Evolutionary conservation across 2,329 filamentous ascomycete genomes (phyloP), one percentile per base, ranked within the genome.

Genomic region (Zelopaecilomyces penicillatus): DNA sequence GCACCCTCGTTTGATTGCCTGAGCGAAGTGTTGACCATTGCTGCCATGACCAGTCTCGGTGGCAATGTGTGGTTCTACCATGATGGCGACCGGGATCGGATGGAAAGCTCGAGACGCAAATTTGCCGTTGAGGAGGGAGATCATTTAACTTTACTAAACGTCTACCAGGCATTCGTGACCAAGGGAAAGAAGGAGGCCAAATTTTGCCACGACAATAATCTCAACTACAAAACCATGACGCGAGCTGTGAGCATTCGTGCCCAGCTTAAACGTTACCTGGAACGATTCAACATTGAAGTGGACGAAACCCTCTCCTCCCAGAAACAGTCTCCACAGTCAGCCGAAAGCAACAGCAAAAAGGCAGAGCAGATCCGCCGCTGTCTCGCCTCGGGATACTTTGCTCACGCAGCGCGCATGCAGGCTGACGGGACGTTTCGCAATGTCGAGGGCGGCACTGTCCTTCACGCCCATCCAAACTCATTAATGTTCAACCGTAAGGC

Each of bases 401-500:
- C 89, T 1, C 88, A 97, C 62, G 90, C 88, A 4, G 93, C 93
- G 37, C 82, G 83, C 59, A 96, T 97, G 90, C 87, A 94, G 63
- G 76, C 87, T 0, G 91, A 97, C 68, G 93, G 93, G 10, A 90
- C 80, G 4, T 96, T 95, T 62, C 80, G 78, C 54, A 91, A 87
- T 41, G 82, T 95, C n/a, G 82, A 83, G 49, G 88, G 88, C 30
- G 81, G 80, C 34, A 84, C 83, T 41, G 77, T 81, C 4, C 70
- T 97, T 43, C 78, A 95, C 68, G 88, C 89, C 26, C 93, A 98
- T 65, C 93, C 93, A 1, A 95, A 81, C 58, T 94, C 86, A 34
- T 68, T 97, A 54, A 88, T 97, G 81, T 97, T 97, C 71, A 95
- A 95, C 64, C 82, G 90, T 45, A 96, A 94, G 69, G 88, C 88